Percentiles rank a stretch among this genome's conserved stretches.
Conservation (phyloP, 2,329 filamentous ascomycete species). For the Penicillium glabrum region DNA sequence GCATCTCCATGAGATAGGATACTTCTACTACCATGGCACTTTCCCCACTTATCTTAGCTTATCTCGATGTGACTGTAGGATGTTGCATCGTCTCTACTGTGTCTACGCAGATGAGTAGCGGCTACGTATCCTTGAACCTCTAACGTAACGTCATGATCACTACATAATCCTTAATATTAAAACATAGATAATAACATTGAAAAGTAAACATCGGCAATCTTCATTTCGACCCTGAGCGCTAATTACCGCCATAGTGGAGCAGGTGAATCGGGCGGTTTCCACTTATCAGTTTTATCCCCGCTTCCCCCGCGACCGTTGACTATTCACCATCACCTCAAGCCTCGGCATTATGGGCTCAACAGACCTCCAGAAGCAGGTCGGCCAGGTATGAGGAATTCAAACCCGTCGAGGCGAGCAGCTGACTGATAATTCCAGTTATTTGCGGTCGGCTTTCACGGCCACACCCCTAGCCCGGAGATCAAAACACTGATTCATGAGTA, state of each 20-base stretch:
- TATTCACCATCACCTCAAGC: not conserved
- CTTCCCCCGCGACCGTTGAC: constrained; percentile 4
- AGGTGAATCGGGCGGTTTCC: not conserved
- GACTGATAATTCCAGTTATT: constrained; percentile 37
- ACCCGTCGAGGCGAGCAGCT: not conserved
- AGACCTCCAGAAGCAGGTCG: constrained; percentile 32
- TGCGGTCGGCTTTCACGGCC: constrained; percentile 45
- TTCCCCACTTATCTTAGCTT: not conserved
- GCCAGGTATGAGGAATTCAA: constrained; percentile 28
- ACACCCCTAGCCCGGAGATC: constrained; percentile 41
- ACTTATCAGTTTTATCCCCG: constrained; percentile 2
- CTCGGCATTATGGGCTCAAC: constrained; percentile 18
- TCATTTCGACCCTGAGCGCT: not conserved
- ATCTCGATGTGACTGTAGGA: not conserved
- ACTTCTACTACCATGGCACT: not conserved
- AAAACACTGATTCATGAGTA: constrained; percentile 44
- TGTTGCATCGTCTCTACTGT: constrained; percentile 2
- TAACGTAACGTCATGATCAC: not conserved
- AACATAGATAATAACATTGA: too few relatives aligned
- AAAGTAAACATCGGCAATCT: not conserved
- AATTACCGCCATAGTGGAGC: not conserved
- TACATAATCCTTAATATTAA: too few relatives aligned
- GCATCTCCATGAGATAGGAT: not conserved
- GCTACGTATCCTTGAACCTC: not conserved
- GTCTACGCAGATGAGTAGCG: not conserved